phyloP scores from a whole-genome alignment of 2,329 filamentous ascomycete species.

The Calonectria montana region DNA sequence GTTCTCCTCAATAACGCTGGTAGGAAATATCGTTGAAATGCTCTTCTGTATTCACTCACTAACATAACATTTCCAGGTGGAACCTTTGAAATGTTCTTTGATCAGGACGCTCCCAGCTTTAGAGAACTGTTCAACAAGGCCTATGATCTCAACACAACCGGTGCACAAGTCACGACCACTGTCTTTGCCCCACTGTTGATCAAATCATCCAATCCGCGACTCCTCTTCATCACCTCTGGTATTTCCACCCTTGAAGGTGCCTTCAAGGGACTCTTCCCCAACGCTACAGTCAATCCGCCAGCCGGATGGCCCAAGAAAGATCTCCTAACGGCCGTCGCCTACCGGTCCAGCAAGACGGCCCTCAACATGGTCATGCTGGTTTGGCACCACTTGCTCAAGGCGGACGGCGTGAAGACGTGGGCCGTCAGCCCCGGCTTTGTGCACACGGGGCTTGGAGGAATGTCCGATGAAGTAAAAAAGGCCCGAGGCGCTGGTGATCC shows the following conservation, averaged over 20 bases:
- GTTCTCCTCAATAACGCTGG: conserved; percentile 69
- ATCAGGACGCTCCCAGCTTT: conserved; percentile 39
- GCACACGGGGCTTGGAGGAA: conserved; percentile 1
- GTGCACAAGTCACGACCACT: conserved; percentile 55
- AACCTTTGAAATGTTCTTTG: conserved; percentile 53
- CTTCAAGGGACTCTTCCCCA: background rate
- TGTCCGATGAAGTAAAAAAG: background rate
- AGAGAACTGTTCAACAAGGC: conserved; percentile 58
- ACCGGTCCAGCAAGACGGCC: conserved; percentile 1
- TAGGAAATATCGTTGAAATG: conserved; percentile 28
- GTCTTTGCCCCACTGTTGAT: conserved; percentile 59
- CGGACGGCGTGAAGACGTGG: conserved; percentile 9
- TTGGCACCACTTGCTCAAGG: conserved; percentile 15
- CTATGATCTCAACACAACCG: conserved; percentile 63
- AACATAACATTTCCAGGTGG: conserved; percentile 46
- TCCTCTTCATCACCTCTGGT: conserved; percentile 60
- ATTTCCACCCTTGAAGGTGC: conserved; percentile 1
- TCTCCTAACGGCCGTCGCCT: background rate
- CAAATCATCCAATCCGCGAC: conserved; percentile 52
- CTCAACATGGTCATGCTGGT: conserved; percentile 19
- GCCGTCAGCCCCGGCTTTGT: conserved; percentile 9
- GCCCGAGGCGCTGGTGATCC: background rate
- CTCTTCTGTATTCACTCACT: too few species aligned
- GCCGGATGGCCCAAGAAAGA: conserved; percentile 9
- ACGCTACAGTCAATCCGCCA: background rate